These are phyloP conservation scores for Pseudogymnoascus sp. DNA, from an alignment of 2,329 filamentous ascomycete species.

Conservation along the genomic window DNA sequence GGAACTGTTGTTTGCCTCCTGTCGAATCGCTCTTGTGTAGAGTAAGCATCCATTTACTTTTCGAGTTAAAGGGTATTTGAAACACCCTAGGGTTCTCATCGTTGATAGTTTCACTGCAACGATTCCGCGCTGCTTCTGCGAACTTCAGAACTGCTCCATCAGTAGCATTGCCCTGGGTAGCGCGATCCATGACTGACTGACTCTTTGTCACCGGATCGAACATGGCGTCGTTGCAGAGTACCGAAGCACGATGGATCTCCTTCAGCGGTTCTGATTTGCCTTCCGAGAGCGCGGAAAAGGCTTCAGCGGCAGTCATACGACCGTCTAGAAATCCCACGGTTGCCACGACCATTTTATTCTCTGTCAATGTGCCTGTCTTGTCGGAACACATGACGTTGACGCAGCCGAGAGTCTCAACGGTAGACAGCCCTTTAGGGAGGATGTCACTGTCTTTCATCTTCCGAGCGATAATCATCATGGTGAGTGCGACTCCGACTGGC, in stretches of 20 bases:
- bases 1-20: conserved; percentile 15
- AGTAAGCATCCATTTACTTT: conserved; percentile 43
- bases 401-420: conserved; percentile 62
- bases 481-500: conserved; percentile 57
- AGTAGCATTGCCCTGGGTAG: conserved; percentile 36
- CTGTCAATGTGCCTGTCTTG: conserved; percentile 62
- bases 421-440: conserved; percentile 68
- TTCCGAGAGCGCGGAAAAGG: conserved; percentile 17
- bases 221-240: conserved; percentile 36
- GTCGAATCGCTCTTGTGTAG: conserved; percentile 14
- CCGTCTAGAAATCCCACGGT: conserved; percentile 20
- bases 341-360: conserved; percentile 38
- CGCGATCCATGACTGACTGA: conserved; percentile 29
- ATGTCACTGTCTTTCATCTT: conserved; percentile 68
- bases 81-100: conserved; percentile 26
- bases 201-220: conserved; percentile 34
- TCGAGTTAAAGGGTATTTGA: conserved; percentile 42
- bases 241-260: conserved; percentile 22
- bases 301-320: conserved; percentile 29
- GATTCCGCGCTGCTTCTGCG: conserved; percentile 23
- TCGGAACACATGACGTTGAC: conserved; percentile 66
- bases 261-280: background rate
- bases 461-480: conserved; percentile 64
- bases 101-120: conserved; percentile 15
- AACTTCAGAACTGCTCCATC: conserved; percentile 36